Percentiles rank a stretch among this genome's conserved stretches.
phyloP scores from a whole-genome alignment of 148 eudicot genomes.

The Talinum fruticosum region DNA sequence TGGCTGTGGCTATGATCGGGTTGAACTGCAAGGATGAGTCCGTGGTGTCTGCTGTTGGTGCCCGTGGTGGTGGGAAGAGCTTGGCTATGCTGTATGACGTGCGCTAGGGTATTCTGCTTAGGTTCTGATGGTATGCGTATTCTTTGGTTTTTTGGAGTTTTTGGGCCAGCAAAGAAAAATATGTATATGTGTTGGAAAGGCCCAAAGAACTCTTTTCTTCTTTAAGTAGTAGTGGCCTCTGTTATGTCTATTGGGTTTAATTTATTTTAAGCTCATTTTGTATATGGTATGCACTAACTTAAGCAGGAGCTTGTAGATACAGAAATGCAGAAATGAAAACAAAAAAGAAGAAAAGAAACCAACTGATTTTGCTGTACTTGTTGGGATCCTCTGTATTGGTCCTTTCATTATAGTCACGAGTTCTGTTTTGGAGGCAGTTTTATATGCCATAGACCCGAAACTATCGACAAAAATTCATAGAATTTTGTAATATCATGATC shows the following conservation, averaged over 20 bases:
- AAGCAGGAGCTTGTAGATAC: conserved; percentile 17
- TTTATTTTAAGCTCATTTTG: conserved; percentile 21
- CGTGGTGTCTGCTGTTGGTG: conserved; percentile 16
- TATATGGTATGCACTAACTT: conserved; percentile 15
- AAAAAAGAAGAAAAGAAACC: not conserved
- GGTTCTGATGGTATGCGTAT: not conserved
- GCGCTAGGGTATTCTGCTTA: conserved; percentile 11
- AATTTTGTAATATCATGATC: no score
- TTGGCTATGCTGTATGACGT: conserved; percentile 30
- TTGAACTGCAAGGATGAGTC: conserved; percentile 31
- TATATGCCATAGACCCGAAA: no score
- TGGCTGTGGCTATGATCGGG: conserved; percentile 8
- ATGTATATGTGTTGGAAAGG: conserved; percentile 24
- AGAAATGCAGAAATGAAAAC: not conserved
- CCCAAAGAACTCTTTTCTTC: conserved; percentile 9
- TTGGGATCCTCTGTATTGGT: no score
- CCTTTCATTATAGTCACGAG: no score
- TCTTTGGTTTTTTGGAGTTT: conserved; percentile 12
- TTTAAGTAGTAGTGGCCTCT: not conserved
- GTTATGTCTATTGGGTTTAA: not conserved
- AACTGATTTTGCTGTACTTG: not conserved
- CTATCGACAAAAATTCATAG: no score
- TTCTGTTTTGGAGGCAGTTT: no score
- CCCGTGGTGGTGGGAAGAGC: conserved; percentile 28
- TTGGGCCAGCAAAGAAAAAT: conserved; percentile 4